Base-by-base conservation (phyloP, 768 basidiomycete genomes). In the Calocera cornea region DNA sequence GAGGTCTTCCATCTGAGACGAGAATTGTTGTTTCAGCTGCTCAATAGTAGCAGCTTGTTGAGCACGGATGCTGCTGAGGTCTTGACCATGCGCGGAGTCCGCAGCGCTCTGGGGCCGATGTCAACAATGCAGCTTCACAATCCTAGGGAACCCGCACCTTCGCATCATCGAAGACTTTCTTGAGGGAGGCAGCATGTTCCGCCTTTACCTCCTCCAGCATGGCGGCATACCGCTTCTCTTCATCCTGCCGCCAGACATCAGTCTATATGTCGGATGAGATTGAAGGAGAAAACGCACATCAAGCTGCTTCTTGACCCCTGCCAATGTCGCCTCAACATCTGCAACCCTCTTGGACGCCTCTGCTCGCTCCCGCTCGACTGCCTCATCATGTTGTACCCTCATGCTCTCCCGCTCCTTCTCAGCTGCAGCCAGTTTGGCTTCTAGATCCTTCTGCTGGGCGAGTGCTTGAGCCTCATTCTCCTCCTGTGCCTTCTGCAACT, bases 81-180 rank as follows among this genome's bases (percentile, higher is more conserved):
- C 92, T 71, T 84, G 80, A 33, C 83, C 73, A 70, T 94, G 92
- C 7, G 75, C 77, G 38, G 83, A 81, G 36, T 83, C 84, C n/a
- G 90, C 91, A 74, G 90, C 88, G 41, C 78, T 79, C 90, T 91
- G 36, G 1, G 49, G 33, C 8, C 19, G 34, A 29, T 36, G 44
- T 64, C 41, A 49, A 64, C 31, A 68, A 49, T 36, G 49, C 2
- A 27, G 68, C 31, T 67, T 17, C 22, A 50, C 16, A 64, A 14
- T 2, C 22, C 1, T n/a, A 34, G 24, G 19, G 64, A 34, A 29
- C 29, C 2, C 78, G 64, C 70, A 86, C 91, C 84, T 91, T 92
- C 19, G 90, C 89, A 54, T 83, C 85, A 68, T 87, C 83, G 74
- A 91, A 90, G 2, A 86, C 87, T 67, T 89, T 65, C 14, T 70